Conservation (phyloP, 2,329 filamentous ascomycete species). For the Tolypocladium ovalisporum region DNA sequence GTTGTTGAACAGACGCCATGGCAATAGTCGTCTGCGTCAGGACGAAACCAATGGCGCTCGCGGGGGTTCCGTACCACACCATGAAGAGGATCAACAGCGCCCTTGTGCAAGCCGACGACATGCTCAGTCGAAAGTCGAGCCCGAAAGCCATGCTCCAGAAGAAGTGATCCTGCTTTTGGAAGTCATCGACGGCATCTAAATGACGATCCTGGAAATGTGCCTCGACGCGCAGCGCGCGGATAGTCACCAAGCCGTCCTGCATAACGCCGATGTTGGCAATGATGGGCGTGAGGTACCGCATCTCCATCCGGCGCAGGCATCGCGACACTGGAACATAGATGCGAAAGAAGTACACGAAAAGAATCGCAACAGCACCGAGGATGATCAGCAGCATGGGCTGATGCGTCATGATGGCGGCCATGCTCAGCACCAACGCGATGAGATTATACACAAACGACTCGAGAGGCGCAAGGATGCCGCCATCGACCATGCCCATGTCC, state of each 20-base stretch:
- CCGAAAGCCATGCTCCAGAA: slow-evolving; percentile 85
- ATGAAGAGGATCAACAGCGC: slow-evolving; percentile 65
- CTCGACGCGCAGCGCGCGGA: slow-evolving; percentile 73
- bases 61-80: slow-evolving; percentile 60
- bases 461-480: slow-evolving; percentile 68
- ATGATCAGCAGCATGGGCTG: slow-evolving; percentile 70
- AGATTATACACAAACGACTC: slow-evolving; percentile 58
- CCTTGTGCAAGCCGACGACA: slow-evolving; percentile 55
- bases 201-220: slow-evolving; percentile 70
- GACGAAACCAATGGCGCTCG: slow-evolving; percentile 76
- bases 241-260: slow-evolving; percentile 74
- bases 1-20: slow-evolving; percentile 28
- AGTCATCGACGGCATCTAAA: slow-evolving; percentile 71
- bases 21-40: slow-evolving; percentile 41
- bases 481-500: slow-evolving; percentile 82
- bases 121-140: slow-evolving; percentile 64
- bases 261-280: slow-evolving; percentile 90
- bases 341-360: slow-evolving; percentile 65
- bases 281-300: slow-evolving; percentile 77
- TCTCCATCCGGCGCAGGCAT: slow-evolving; percentile 72
- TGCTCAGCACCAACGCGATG: slow-evolving; percentile 61
- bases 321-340: slow-evolving; percentile 76
- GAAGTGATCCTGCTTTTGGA: slow-evolving; percentile 93
- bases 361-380: slow-evolving; percentile 52
- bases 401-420: slow-evolving; percentile 68